Evolutionary conservation across 257 asterid species (phyloP), one percentile per base, ranked within the genome.

Genomic region (Galeopsis tetrahit): DNA sequence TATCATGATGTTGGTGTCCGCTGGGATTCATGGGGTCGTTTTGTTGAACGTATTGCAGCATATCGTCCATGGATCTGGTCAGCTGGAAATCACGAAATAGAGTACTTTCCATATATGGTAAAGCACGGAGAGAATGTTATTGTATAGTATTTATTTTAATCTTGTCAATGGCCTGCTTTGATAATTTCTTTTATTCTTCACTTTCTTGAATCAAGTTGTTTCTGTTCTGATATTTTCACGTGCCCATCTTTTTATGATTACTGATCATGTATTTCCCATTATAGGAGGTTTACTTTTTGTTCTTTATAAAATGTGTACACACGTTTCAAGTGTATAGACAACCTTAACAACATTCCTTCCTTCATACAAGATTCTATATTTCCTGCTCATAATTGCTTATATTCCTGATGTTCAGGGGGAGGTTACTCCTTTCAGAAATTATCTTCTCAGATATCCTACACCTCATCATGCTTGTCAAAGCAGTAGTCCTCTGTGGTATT

Each of bases 21-120:
- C 49, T 94, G 99, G 99, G 99, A 94, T 79, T 66, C 99, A 68
- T 94, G 96, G 96, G 97, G 97, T 71, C 93, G 96, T 71, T 82
- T 94, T 66, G 67, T 79, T 82, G 99, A 94, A 83, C 85, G 76
- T 52, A 87, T 88, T 85, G 83, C 91, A 11, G 99, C 99, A 62
- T 91, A 88, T 81, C 90, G 81, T 56, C 95, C 97, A 46, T 94
- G 99, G 99, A 81, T 88, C 66, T 94, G 99, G 99, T 77, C 92
- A 39, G 86, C 97, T 59, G 99, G 99, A 77, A 94, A 94, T 84
- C 99, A 91, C 64, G 99, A 94, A 79, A 86, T 94, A 79, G 99
- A 94, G 79, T 94, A 80, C 89, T 85, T 94, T 49, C 97, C 97
- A 3, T 77, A 83, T 56, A 88, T 89, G 97, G 99, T 94, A 94